These are phyloP conservation scores for Brassica juncea DNA, from an alignment of 345 rosid species.

Conservation along the genomic window DNA sequence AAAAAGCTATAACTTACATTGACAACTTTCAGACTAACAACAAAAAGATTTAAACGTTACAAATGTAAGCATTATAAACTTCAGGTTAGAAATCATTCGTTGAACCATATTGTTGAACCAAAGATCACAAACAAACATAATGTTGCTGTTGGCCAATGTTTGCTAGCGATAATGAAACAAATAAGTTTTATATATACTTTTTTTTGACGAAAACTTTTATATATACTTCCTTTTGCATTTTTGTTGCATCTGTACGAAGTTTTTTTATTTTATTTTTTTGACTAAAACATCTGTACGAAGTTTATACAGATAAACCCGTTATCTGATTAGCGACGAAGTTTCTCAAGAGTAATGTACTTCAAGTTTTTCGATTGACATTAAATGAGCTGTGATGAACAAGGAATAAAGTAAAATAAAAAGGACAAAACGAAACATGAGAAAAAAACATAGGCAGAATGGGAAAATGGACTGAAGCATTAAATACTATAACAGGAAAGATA, in stretches of 20 bases:
- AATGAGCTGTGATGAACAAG: conserved; percentile 14
- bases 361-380: background rate
- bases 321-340: background rate
- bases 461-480: conserved; percentile 17
- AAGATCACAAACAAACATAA: background rate
- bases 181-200: background rate
- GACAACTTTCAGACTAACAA: background rate
- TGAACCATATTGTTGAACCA: background rate
- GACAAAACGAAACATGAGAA: background rate
- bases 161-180: background rate
- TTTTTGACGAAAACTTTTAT: background rate
- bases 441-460: conserved; percentile 11
- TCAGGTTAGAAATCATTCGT: background rate
- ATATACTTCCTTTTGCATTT: background rate
- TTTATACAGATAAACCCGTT: background rate
- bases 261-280: too few species aligned
- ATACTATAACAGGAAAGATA: conserved; percentile 37
- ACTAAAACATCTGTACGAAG: background rate
- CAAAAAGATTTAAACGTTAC: background rate
- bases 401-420: background rate
- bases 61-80: background rate
- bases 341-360: background rate
- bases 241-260: background rate
- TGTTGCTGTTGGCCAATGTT: background rate
- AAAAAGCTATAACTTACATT: background rate